Evolutionary conservation across 495 filamentous ascomycete genomes (phyloP).

Genomic region (Thozetella sp.): DNA sequence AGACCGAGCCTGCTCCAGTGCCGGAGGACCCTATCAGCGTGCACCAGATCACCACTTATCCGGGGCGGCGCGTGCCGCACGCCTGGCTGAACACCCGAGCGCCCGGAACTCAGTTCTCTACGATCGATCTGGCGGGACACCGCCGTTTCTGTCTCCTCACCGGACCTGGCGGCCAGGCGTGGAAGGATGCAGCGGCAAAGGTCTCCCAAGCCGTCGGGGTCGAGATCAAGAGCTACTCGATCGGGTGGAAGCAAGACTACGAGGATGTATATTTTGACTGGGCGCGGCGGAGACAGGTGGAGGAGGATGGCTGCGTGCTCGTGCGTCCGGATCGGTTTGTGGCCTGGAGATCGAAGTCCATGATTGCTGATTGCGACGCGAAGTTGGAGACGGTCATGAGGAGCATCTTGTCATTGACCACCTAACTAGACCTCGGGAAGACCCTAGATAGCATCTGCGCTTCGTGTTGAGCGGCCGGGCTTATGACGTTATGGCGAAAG

Average conservation of each 20-base stretch:
- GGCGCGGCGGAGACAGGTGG: slow-evolving; percentile 30
- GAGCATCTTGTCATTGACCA: slow-evolving; percentile 13
- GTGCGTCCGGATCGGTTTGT: slow-evolving; percentile 45
- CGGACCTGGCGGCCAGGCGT: slow-evolving; percentile 32
- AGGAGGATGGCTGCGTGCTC: slow-evolving; percentile 40
- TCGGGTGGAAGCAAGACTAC: slow-evolving; percentile 41
- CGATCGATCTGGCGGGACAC: slow-evolving; percentile 37
- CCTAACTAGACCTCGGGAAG: too few relatives aligned
- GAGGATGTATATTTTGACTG: slow-evolving; percentile 39
- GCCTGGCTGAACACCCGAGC: slow-evolving; percentile 35
- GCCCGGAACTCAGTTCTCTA: slow-evolving; percentile 27
- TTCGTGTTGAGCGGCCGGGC: too few relatives aligned
- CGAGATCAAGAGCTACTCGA: slow-evolving; percentile 27
- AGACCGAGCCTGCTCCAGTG: slow-evolving; percentile 12
- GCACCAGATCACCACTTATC: slow-evolving; percentile 27
- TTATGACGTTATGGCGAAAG: too few relatives aligned
- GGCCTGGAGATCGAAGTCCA: slow-evolving; percentile 34
- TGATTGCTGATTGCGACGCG: slow-evolving; percentile 14
- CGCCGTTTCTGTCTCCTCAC: slow-evolving; percentile 35
- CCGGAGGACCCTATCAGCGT: slow-evolving; percentile 18
- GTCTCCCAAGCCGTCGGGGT: slow-evolving; percentile 20
- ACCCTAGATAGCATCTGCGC: too few relatives aligned
- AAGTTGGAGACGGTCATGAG: slow-evolving; percentile 26
- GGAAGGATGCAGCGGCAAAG: slow-evolving; percentile 25
- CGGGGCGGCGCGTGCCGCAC: slow-evolving; percentile 39